phyloP scores from a whole-genome alignment of 306 rosid species.

The Malus domestica region DNA sequence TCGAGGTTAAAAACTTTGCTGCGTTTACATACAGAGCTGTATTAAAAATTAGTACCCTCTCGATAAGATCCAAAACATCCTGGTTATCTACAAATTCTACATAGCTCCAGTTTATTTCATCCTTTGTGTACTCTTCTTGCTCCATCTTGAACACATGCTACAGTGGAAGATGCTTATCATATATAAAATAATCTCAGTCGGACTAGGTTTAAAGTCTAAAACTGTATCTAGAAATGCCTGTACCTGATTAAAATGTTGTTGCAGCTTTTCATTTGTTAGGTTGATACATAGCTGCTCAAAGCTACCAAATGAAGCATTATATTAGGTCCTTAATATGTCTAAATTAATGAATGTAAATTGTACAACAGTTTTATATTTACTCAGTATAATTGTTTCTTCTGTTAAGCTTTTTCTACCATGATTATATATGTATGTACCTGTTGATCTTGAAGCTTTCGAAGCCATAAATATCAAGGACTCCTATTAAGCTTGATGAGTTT shows the following conservation, averaged over 20 bases:
- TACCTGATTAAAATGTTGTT: conserved; percentile 99
- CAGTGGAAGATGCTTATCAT: conserved; percentile 25
- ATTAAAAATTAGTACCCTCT: conserved; percentile 47
- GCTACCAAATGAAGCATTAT: conserved; percentile 29
- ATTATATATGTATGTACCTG: conserved; percentile 70
- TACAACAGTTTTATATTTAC: conserved; percentile 14
- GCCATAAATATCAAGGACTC: conserved; percentile 99
- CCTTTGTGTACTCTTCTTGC: conserved; percentile 98
- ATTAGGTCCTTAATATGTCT: background rate
- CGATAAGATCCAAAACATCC: conserved; percentile 96
- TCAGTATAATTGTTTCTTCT: background rate
- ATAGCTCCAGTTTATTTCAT: conserved; percentile 98
- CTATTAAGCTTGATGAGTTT: conserved; percentile 83
- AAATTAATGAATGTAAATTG: background rate
- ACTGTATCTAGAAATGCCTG: conserved; percentile 15
- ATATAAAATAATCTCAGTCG: conserved; percentile 3
- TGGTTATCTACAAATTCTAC: conserved; percentile 97
- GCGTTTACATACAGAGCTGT: background rate
- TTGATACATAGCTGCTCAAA: conserved; percentile 99
- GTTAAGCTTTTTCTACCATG: background rate
- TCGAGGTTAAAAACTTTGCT: background rate
- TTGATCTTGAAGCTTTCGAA: conserved; percentile 96
- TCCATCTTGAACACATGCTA: conserved; percentile 99
- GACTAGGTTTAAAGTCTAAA: background rate
- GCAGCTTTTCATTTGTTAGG: conserved; percentile 96